Base-by-base conservation (phyloP, 768 basidiomycete genomes). In the Leccinum subgranulosum region DNA sequence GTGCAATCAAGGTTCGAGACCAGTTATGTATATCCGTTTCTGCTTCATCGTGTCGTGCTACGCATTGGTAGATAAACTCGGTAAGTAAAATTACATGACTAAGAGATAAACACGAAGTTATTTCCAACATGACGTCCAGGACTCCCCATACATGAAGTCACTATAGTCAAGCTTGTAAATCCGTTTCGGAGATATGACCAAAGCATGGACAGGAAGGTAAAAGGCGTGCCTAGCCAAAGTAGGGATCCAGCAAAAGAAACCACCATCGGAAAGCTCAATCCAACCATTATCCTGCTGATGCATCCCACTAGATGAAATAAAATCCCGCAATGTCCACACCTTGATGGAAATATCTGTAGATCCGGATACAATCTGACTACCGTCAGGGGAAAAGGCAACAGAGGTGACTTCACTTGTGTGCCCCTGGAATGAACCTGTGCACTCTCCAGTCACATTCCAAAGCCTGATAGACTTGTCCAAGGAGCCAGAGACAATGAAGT, bases 371-470 rank as follows among this genome's bases (percentile, higher is more conserved):
- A 65, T 43, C 17, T 8, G 9, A 6, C 15, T 64, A 9, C 65
- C 62, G 58, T 65, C 51, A 55, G 62, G 53, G 2, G 64, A 65
- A 27, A 52, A 65, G 4, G 65, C 51, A 33, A 66, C 51, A 41
- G 41, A 57, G 9, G 14, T 50, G 2, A 65, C 29, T 48, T 45
- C 4, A 10, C 3, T 15, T 50, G 14, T 46, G 19, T 65, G 64
- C 2, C 65, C 64, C 19, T 25, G 31, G 33, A 63, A 54, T 57
- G 64, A 64, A 23, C 65, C 61, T 46, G 48, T 39, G 17, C 65
- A 67, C 9, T 64, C 7, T 4, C 62, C 58, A 55, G 61, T 64
- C 25, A 34, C 39, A 64, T 60, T n/a, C 64, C 65, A 66, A 28
- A 66, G 15, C 21, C 58, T 61, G 21, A 66, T 61, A 12, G 59